Conservation (phyloP, 108 stramenopile genomes). For the Cyclotella cryptica region DNA sequence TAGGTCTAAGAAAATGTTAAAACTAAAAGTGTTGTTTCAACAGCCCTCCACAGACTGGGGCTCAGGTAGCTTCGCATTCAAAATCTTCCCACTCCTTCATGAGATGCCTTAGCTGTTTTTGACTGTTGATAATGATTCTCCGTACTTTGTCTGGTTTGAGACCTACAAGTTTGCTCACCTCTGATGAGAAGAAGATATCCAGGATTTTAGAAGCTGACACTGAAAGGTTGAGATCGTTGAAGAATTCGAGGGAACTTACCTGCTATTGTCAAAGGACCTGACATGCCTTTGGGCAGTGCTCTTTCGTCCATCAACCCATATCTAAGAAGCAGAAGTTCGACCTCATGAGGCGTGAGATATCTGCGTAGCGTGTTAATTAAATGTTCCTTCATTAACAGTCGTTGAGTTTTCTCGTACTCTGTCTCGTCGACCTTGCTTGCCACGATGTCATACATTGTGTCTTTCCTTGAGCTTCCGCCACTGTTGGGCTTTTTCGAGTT, state of each 20-base stretch:
- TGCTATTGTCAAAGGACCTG: conserved; percentile 79
- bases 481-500: conserved; percentile 61
- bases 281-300: conserved; percentile 53
- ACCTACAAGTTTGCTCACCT: conserved; percentile 75
- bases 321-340: conserved; percentile 67
- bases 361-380: conserved; percentile 65
- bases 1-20: too few species aligned
- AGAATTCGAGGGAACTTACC: not conserved
- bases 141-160: conserved; percentile 85
- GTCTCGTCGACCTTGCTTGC: conserved; percentile 60
- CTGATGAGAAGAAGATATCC: conserved; percentile 5
- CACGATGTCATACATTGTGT: conserved; percentile 70
- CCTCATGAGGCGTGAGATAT: conserved; percentile 66
- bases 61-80: conserved; percentile 58
- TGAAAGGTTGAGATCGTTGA: too few species aligned
- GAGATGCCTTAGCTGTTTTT: conserved; percentile 63
- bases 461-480: conserved; percentile 20
- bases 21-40: not conserved
- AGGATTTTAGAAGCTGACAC: too few species aligned
- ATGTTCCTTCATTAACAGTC: conserved; percentile 69
- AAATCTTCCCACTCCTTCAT: conserved; percentile 78
- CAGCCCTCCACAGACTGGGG: not conserved
- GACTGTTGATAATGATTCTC: conserved; percentile 70
- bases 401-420: conserved; percentile 55
- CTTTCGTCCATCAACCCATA: conserved; percentile 74